phyloP scores from a whole-genome alignment of 1,139 yeast genomes.

The Kazachstania sp. region DNA sequence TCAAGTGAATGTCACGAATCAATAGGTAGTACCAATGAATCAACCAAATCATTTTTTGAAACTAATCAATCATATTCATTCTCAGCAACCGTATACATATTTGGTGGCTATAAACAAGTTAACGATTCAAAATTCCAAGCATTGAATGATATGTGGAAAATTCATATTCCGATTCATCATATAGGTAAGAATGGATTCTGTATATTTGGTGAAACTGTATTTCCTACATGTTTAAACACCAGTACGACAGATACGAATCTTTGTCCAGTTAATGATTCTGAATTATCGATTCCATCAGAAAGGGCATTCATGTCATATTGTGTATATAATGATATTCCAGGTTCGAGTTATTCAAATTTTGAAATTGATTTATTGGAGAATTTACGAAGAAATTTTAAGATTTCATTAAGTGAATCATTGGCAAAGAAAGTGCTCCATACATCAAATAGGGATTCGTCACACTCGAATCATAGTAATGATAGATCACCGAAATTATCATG shows the following conservation, averaged over 20 bases:
- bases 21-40: too few species aligned
- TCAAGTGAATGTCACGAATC: not conserved
- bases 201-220: constrained; percentile 30
- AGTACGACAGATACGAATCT: constrained; percentile 3
- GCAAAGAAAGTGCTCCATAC: not conserved
- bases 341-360: constrained; percentile 1
- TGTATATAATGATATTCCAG: constrained; percentile 10
- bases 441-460: not conserved
- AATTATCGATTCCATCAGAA: constrained; percentile 19
- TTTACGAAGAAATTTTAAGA: constrained; percentile 10
- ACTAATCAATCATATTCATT: not conserved
- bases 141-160: constrained; percentile 41
- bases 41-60: too few species aligned
- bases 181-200: constrained; percentile 30
- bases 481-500: constrained; percentile 4
- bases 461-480: not conserved
- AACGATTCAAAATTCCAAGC: constrained; percentile 32
- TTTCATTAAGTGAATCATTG: not conserved
- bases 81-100: constrained; percentile 29
- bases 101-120: constrained; percentile 37
- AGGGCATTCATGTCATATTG: constrained; percentile 32
- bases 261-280: constrained; percentile 11
- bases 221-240: constrained; percentile 27
- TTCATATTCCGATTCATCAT: constrained; percentile 35
- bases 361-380: constrained; percentile 3